Conservation (phyloP, 2,329 filamentous ascomycete species). For the Fusarium annulatum region DNA sequence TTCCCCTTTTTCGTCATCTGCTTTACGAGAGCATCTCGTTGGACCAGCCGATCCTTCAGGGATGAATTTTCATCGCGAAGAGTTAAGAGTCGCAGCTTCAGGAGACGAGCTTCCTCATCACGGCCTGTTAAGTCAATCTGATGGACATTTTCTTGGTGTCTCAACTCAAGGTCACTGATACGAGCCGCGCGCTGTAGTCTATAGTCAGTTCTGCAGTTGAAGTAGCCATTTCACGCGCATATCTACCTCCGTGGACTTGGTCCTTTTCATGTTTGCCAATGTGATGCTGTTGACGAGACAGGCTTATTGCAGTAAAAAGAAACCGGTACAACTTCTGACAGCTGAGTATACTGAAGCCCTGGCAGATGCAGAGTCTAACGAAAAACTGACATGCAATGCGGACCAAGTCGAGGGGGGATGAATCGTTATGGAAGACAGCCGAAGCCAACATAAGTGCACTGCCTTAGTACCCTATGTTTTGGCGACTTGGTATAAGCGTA, state of each 20-base stretch:
- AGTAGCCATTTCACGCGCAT: slow-evolving; percentile 36
- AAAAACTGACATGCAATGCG: slow-evolving; percentile 16
- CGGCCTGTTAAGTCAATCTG: slow-evolving; percentile 75
- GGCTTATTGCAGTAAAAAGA: background rate
- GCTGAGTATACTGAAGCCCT: slow-evolving; percentile 3
- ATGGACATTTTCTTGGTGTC: slow-evolving; percentile 73
- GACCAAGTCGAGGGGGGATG: slow-evolving; percentile 32
- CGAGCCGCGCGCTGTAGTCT: slow-evolving; percentile 55
- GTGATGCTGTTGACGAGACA: background rate
- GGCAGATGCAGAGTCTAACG: slow-evolving; percentile 4
- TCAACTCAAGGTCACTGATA: slow-evolving; percentile 72
- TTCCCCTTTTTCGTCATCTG: slow-evolving; percentile 55
- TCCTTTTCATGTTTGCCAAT: slow-evolving; percentile 44
- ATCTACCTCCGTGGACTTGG: slow-evolving; percentile 45
- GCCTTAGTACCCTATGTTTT: slow-evolving; percentile 40
- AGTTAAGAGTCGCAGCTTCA: slow-evolving; percentile 76
- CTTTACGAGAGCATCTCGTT: slow-evolving; percentile 70
- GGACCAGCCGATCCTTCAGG: slow-evolving; percentile 70
- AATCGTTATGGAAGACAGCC: background rate
- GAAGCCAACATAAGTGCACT: background rate
- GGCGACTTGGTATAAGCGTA: slow-evolving; percentile 37
- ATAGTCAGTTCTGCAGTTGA: slow-evolving; percentile 34
- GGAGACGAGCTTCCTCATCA: slow-evolving; percentile 77
- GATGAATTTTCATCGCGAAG: slow-evolving; percentile 79
- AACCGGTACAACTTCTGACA: background rate